Base-by-base conservation (phyloP, 2,329 filamentous ascomycete species). In the Diplodia corticola region DNA sequence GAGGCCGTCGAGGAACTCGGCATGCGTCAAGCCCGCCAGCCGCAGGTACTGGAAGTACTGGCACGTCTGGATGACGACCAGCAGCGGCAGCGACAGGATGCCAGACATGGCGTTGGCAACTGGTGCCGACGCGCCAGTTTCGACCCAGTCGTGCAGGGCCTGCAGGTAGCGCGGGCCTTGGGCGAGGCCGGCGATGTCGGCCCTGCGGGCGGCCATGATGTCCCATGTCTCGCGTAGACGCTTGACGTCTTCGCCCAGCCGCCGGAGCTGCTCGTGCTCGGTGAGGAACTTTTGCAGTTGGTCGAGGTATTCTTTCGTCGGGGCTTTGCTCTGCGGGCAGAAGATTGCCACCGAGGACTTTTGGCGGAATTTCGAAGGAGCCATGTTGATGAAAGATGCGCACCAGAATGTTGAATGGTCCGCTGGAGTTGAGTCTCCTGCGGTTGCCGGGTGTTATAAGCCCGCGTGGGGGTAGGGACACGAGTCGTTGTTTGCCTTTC, bases 31-130 rank as follows among this genome's bases (percentile, higher is more conserved):
- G 15, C 30, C 66, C 24, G 48, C 63, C 15, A 65, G 33, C 24
- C 69, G 65, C 13, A 72, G 66, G 51, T 67, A 70, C 33, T 70
- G 70, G 61, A 72, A 72, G 54, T 72, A 72, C 28, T 72, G 71
- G 48, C 68, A 67, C 17, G 67, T 64, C 35, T 72, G 71, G n/a
- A 72, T 69, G 37, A 71, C 49, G 12, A 68, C 64, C 49, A 72
- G 51, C 20, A 72, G 57, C 5, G 71, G 71, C n/a, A 72, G 66
- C 3, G 69, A 57, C 17, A 71, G 15, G 15, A 67, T 67, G 20
- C 67, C 67, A 24, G 49, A 69, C 68, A 69, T 71, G 20, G 59
- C 60, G 26, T 67, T 68, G 30, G 70, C 60, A 4, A 72, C 65
- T 20, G 67, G 64, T n/a, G 61, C 67, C 50, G 70, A 66, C 12